A percentile compares a stretch with the other conserved stretches of the same genome.
Evolutionary conservation across 148 eudicot species (phyloP).

Genomic region (Mesembryanthemum crystallinum): DNA sequence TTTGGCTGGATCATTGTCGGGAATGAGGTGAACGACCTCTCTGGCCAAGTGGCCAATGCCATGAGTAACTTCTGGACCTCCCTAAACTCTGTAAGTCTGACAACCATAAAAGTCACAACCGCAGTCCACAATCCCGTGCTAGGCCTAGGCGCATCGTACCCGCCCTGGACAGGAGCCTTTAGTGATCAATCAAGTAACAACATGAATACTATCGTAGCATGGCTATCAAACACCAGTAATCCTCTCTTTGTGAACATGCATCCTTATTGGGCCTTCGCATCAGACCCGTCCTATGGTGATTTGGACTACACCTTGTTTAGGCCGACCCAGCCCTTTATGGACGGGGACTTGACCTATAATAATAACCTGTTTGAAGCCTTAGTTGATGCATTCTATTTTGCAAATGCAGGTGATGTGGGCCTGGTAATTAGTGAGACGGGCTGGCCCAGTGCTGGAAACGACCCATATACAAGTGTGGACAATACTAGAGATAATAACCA

Average conservation of each 20-base stretch:
- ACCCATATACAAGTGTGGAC: neutral
- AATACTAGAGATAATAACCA: neutral
- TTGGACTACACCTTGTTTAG: neutral
- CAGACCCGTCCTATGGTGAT: neutral
- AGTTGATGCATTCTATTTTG: neutral
- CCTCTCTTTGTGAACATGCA: neutral
- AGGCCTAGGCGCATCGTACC: neutral
- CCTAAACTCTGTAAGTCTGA: neutral
- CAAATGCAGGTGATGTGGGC: neutral
- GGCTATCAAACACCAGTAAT: neutral
- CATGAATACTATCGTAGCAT: neutral
- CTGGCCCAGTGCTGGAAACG: neutral
- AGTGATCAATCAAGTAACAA: neutral
- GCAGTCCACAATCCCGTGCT: neutral
- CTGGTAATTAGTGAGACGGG: neutral
- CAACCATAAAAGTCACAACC: neutral
- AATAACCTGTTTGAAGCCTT: neutral
- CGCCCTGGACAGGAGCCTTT: neutral
- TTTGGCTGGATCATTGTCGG: neutral
- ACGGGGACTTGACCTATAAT: neutral
- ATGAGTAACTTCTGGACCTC: neutral
- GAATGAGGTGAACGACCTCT: constrained; percentile 1
- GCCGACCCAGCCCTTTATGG: neutral
- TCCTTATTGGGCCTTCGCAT: neutral
- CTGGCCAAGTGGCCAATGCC: neutral